Percentiles rank a stretch among this genome's conserved stretches.
Evolutionary conservation across 2,329 filamentous ascomycete species (phyloP).

Genomic region (Colletotrichum zoysiae): DNA sequence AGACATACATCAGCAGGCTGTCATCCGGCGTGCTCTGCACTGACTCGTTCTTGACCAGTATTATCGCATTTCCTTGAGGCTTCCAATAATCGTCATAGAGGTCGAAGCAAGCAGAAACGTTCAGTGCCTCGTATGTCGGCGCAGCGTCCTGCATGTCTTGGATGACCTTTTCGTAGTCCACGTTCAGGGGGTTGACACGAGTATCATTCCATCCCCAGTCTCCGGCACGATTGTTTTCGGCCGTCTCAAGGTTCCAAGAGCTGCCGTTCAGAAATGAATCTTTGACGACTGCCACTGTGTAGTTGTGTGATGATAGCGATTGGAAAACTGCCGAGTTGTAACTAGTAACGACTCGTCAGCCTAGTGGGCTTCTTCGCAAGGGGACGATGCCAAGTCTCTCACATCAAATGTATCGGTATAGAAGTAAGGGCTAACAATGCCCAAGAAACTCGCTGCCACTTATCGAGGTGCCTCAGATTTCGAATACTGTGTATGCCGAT

Average conservation of each 20-base stretch:
- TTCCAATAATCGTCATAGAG: conserved; percentile 19
- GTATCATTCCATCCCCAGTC: conserved; percentile 16
- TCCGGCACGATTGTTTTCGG: conserved; percentile 10
- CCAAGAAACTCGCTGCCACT: conserved; percentile 11
- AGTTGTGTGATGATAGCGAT: conserved; percentile 26
- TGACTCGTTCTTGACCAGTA: conserved; percentile 13
- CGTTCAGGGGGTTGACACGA: conserved; percentile 7
- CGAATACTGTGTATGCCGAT: conserved; percentile 53
- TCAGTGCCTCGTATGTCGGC: background rate
- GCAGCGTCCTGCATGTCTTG: conserved; percentile 1
- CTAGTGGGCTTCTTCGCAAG: background rate
- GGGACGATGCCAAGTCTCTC: background rate
- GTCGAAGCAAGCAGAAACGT: conserved; percentile 8
- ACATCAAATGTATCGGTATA: conserved; percentile 23
- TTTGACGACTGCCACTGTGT: conserved; percentile 23
- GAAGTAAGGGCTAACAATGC: conserved; percentile 14
- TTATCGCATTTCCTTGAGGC: conserved; percentile 9
- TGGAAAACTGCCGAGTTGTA: conserved; percentile 28
- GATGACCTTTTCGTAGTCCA: conserved; percentile 3
- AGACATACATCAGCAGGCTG: conserved; percentile 25
- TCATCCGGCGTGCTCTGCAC: conserved; percentile 5
- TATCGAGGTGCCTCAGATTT: background rate
- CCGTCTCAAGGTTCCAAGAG: conserved; percentile 7
- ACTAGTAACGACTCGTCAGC: background rate
- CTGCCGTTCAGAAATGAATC: conserved; percentile 11